These are phyloP conservation scores for Trichomonas gallinae DNA, from an alignment of 208 protist species.

Conservation along the genomic window DNA sequence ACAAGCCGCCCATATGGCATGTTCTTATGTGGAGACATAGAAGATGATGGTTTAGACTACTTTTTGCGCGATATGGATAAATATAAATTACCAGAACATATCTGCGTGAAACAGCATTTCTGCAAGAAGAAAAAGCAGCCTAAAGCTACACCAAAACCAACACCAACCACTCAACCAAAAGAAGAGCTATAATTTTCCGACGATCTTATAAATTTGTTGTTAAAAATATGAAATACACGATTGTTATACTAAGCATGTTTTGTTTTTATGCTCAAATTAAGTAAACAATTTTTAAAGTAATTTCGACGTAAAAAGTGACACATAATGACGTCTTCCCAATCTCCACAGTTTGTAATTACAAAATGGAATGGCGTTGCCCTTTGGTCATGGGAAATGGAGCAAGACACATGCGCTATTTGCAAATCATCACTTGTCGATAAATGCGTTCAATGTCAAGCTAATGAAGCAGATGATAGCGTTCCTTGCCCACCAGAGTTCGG, in stretches of 20 bases:
- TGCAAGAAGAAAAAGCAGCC: not conserved
- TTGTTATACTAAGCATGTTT: too few relatives aligned
- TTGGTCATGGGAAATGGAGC: constrained; percentile 24
- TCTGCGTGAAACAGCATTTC: not conserved
- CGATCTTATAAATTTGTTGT: too few relatives aligned
- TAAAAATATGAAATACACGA: too few relatives aligned
- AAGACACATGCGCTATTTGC: constrained; percentile 22
- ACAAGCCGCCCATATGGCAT: not conserved
- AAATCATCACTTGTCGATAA: constrained; percentile 4
- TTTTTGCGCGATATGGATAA: not conserved
- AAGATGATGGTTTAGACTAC: not conserved
- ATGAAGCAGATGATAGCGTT: not conserved
- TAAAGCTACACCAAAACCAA: not conserved
- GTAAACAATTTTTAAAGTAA: too few relatives aligned
- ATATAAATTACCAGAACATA: not conserved
- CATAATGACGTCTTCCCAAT: not conserved
- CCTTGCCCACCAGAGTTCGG: constrained; percentile 3
- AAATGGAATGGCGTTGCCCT: constrained; percentile 9
- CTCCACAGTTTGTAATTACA: not conserved
- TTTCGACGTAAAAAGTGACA: too few relatives aligned
- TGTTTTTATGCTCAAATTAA: too few relatives aligned
- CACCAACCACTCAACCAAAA: not conserved
- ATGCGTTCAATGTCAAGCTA: constrained; percentile 16
- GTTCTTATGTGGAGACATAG: not conserved
- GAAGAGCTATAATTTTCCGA: not conserved